These are phyloP conservation scores for Populus tomentosa DNA, from an alignment of 441 rosid species.

Conservation along the genomic window DNA sequence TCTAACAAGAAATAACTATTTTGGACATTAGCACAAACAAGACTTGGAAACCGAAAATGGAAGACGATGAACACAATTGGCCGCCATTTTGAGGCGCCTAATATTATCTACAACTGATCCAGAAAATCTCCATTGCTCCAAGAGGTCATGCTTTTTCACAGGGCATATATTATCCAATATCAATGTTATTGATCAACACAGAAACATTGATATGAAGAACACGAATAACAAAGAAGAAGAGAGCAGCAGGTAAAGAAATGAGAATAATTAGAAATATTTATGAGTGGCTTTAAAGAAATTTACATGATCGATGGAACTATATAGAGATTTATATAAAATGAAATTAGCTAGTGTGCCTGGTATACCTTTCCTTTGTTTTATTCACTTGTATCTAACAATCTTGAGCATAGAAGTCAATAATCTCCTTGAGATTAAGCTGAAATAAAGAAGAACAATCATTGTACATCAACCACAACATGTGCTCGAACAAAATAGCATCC, in stretches of 20 bases:
- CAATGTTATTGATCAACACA: background rate
- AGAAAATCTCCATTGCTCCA: background rate
- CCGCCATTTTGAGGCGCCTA: background rate
- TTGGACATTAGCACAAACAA: background rate
- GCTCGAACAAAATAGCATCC: constrained; percentile 80
- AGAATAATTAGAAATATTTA: background rate
- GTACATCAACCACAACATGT: constrained; percentile 76
- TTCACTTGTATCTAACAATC: constrained; percentile 24
- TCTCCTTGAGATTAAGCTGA: constrained; percentile 63
- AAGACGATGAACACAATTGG: background rate
- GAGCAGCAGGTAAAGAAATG: background rate
- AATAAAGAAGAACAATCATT: constrained; percentile 61
- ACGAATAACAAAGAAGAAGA: background rate
- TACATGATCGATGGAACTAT: background rate
- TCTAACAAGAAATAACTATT: background rate
- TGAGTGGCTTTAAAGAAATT: background rate
- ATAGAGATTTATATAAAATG: too few species aligned
- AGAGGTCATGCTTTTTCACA: background rate
- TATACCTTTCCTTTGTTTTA: background rate
- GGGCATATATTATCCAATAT: background rate
- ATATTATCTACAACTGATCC: background rate
- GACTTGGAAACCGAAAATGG: background rate
- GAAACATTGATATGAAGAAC: background rate
- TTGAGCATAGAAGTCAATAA: constrained; percentile 67
- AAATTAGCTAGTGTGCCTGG: background rate